These are phyloP conservation scores for Hypoxylon fuscum DNA, from an alignment of 495 filamentous ascomycete species.

Conservation along the genomic window DNA sequence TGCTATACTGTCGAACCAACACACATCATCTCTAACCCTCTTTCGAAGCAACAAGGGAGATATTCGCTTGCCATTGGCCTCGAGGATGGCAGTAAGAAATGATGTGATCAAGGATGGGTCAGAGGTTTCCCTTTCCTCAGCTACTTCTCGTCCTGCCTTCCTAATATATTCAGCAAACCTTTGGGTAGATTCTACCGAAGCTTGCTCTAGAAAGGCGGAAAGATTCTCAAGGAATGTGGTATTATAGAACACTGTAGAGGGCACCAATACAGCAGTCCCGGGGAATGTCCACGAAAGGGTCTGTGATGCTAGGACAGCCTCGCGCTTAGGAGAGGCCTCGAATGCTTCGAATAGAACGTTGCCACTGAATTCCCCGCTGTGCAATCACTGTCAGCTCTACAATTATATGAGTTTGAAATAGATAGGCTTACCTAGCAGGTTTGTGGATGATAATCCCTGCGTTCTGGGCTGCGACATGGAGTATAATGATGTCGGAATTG, in stretches of 20 bases:
- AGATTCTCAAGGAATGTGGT: constrained; percentile 57
- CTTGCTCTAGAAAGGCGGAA: constrained; percentile 63
- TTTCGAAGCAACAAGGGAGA: constrained; percentile 54
- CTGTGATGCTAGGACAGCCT: constrained; percentile 51
- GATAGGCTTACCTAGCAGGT: constrained; percentile 48
- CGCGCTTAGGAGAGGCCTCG: constrained; percentile 60
- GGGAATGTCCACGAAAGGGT: constrained; percentile 63
- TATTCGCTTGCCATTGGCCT: constrained; percentile 54
- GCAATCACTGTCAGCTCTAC: constrained; percentile 5
- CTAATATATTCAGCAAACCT: constrained; percentile 56
- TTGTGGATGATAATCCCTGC: constrained; percentile 60
- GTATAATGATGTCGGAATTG: constrained; percentile 47
- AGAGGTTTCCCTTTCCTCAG: constrained; percentile 63
- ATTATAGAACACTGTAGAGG: constrained; percentile 52
- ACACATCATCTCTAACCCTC: constrained; percentile 67
- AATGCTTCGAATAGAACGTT: constrained; percentile 60
- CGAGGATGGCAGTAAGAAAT: constrained; percentile 64
- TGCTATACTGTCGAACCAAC: constrained; percentile 52
- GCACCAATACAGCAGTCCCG: constrained; percentile 52
- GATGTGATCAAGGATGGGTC: constrained; percentile 62
- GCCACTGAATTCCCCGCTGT: constrained; percentile 17
- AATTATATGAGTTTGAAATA: no score
- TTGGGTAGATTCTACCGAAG: constrained; percentile 62
- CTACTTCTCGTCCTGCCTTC: constrained; percentile 58
- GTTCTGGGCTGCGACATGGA: constrained; percentile 63